Evolutionary conservation across 805 yeast species (phyloP), one percentile per base, ranked within the genome.

Genomic region (Wickerhamiella spandovensis): DNA sequence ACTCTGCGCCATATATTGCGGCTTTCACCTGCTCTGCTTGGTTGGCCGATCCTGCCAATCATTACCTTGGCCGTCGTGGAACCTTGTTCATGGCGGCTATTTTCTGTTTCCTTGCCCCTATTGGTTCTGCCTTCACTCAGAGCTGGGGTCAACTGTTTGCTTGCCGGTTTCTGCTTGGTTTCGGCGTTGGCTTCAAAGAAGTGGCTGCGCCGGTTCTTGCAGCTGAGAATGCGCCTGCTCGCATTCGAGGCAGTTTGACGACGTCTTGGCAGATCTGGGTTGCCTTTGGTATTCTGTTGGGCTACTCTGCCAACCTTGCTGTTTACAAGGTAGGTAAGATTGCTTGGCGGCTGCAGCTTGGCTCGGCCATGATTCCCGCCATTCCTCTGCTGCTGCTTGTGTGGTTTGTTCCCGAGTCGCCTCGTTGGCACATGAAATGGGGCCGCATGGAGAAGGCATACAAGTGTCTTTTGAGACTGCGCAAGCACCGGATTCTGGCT

Each of bases 261-360:
- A 79, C 80, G 81, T 69, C 76, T 66, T 81, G 84, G 83, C 86
- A 81, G 66, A 77, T 79, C 58, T 81, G 80, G 70, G 79, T 84
- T 17, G 85, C 86, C 1, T 75, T 80, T 48, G 87, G 87, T 52
- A 79, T 81, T 55, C 76, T 78, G 76, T 68, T 81, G 55, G 86
- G 86, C 20, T 77, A 78, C 53, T 76, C 78, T 32, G 70, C 80
- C 18, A 71, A 74, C 24, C 72, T 79, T 51, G 82, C 81, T 1
- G 78, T 80, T 60, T 74, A 74, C 25, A 70, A 76, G 49, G 66
- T 68, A 13, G 58, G 58, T 4, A 73, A 75, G 5, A 65, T 76
- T 50, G 71, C 76, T 54, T 81, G 86, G 84, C 71, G 86, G 58
- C 66, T 78, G 35, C 79, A 79, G 84, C 67, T 81, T 54, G 86